Percentiles rank a stretch among this genome's conserved stretches.
phyloP scores from a whole-genome alignment of 2,329 filamentous ascomycete genomes.

The Diplodia intermedia region DNA sequence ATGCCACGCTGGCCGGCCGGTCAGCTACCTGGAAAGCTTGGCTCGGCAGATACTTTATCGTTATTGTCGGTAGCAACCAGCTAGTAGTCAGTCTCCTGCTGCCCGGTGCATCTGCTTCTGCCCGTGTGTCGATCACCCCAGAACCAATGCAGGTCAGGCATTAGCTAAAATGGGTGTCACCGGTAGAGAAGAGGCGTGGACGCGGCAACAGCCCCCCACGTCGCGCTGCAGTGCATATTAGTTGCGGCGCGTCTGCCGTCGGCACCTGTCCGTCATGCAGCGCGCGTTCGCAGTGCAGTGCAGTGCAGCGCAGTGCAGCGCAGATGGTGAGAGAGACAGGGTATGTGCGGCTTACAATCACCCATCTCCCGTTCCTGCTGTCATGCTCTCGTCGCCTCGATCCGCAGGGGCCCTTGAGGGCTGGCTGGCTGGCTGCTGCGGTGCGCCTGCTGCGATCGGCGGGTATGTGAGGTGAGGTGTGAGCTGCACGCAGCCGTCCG shows the following conservation, averaged over 20 bases:
- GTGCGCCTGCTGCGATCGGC: constrained; percentile 11
- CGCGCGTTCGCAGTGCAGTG: not conserved
- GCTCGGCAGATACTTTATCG: not conserved
- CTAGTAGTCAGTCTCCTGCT: too few species aligned
- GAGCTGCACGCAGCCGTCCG: constrained; percentile 11
- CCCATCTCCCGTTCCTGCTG: not conserved
- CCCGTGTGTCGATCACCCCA: constrained; percentile 1
- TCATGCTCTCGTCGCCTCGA: not conserved
- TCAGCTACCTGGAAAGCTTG: not conserved
- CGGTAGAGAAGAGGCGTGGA: not conserved
- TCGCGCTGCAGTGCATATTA: constrained; percentile 17
- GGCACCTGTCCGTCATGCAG: constrained; percentile 4
- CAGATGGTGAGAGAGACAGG: too few species aligned
- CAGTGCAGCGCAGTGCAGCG: too few species aligned
- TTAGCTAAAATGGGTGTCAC: too few species aligned
- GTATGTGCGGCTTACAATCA: too few species aligned
- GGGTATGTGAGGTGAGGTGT: not conserved
- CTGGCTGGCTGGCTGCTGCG: not conserved
- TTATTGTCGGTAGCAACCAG: not conserved
- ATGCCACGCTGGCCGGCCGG: constrained; percentile 3
- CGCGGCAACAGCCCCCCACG: constrained; percentile 24
- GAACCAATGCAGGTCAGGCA: not conserved
- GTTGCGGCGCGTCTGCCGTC: not conserved
- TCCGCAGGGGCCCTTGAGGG: not conserved
- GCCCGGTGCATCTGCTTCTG: too few species aligned